Conservation (phyloP, 1,284 basidiomycete genomes). For the Mycena citricolor region DNA sequence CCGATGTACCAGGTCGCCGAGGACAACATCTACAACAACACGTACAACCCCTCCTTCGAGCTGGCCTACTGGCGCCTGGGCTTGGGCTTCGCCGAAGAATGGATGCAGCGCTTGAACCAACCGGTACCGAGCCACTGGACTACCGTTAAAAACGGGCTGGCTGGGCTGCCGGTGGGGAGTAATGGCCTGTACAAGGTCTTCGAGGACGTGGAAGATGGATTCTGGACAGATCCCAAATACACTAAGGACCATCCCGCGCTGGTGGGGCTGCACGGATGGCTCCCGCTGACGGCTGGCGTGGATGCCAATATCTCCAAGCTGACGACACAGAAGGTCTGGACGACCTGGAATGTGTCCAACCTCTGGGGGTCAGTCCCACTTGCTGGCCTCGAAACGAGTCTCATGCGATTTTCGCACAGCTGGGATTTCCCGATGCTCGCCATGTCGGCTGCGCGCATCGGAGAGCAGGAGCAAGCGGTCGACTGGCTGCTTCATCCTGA, state of each 20-base stretch:
- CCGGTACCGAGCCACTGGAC: constrained; percentile 44
- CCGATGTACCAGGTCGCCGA: constrained; percentile 59
- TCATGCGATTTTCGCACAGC: neutral
- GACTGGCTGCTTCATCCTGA: constrained; percentile 55
- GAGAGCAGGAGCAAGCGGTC: constrained; percentile 47
- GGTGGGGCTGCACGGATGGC: constrained; percentile 58
- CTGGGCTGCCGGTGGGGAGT: constrained; percentile 45
- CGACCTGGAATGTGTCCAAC: constrained; percentile 54
- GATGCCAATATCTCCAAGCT: constrained; percentile 44
- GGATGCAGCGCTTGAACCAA: constrained; percentile 45
- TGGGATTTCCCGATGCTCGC: constrained; percentile 68
- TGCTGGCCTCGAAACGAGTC: too few relatives aligned
- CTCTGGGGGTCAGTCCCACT: constrained; percentile 50
- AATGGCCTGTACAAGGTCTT: constrained; percentile 55
- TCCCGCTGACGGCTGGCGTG: constrained; percentile 49
- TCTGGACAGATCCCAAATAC: constrained; percentile 51
- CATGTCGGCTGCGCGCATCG: constrained; percentile 58
- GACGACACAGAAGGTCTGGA: constrained; percentile 56
- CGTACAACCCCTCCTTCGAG: constrained; percentile 56
- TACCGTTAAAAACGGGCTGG: constrained; percentile 45
- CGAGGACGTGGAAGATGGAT: constrained; percentile 51
- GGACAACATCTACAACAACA: constrained; percentile 54
- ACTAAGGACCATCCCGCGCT: constrained; percentile 61
- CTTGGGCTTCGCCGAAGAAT: constrained; percentile 45
- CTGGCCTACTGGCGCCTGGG: constrained; percentile 60